Conservation (phyloP, 2,329 filamentous ascomycete genomes). For the Tolypocladium endophyticum region DNA sequence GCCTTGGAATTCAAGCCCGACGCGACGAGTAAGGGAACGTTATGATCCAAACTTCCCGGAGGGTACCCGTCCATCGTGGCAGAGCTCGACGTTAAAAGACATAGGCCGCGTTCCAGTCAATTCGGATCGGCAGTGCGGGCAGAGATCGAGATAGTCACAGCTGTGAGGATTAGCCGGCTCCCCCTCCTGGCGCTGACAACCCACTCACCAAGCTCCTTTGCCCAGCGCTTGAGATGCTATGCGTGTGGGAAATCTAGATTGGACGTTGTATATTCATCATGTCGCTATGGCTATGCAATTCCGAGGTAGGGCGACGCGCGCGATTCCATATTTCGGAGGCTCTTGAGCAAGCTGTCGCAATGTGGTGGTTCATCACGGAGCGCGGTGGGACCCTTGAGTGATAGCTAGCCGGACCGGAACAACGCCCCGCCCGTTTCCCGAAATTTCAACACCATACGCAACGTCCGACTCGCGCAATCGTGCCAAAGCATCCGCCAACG, state of each 20-base stretch:
- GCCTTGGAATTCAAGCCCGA: conserved; percentile 54
- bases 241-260: not conserved
- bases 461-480: not conserved
- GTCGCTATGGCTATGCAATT: not conserved
- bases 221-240: not conserved
- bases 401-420: conserved; percentile 16
- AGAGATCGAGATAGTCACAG: not conserved
- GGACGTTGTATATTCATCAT: not conserved
- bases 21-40: conserved; percentile 73
- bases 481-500: not conserved
- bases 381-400: not conserved
- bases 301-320: not conserved
- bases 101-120: conserved; percentile 6
- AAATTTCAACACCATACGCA: conserved; percentile 6
- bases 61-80: conserved; percentile 68
- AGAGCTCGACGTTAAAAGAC: conserved; percentile 9
- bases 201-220: not conserved
- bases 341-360: not conserved
- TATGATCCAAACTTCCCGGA: conserved; percentile 70
- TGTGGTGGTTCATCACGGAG: not conserved
- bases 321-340: not conserved
- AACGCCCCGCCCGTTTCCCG: conserved; percentile 10
- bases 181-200: not conserved
- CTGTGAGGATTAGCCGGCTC: not conserved
- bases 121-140: not conserved